A percentile compares a stretch with the other conserved stretches of the same genome.
These are phyloP conservation scores for Solioccasus polychromus DNA, from an alignment of 768 basidiomycete species.

Conservation along the genomic window DNA sequence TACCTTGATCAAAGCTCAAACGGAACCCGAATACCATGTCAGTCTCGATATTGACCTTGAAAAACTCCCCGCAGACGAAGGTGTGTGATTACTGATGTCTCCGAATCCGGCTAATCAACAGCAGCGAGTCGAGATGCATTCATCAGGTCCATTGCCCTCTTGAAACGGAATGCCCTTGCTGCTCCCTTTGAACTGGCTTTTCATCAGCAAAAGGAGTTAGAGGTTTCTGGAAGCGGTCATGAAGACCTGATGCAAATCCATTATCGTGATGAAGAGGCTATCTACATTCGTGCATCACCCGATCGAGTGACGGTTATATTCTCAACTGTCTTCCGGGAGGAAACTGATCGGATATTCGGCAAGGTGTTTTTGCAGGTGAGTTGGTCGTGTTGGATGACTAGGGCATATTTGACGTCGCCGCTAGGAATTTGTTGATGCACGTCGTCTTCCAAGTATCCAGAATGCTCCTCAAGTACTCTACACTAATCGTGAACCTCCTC, in stretches of 20 bases:
- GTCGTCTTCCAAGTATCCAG: constrained; percentile 87
- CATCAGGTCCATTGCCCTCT: constrained; percentile 74
- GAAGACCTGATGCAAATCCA: constrained; percentile 91
- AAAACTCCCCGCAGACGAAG: constrained; percentile 73
- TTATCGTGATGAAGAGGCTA: constrained; percentile 96
- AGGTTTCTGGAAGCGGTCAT: constrained; percentile 59
- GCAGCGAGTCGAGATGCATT: constrained; percentile 78
- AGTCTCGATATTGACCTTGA: constrained; percentile 87
- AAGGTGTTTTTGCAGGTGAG: constrained; percentile 95
- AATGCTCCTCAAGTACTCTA: constrained; percentile 97
- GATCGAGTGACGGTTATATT: constrained; percentile 99
- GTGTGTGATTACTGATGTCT: constrained; percentile 41
- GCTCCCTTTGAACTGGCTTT: constrained; percentile 94
- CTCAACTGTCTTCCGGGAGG: constrained; percentile 94
- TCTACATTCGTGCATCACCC: constrained; percentile 88
- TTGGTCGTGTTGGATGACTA: background rate
- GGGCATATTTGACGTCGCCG: constrained; percentile 3
- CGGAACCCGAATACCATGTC: constrained; percentile 88
- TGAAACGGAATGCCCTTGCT: constrained; percentile 92
- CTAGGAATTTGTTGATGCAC: constrained; percentile 99
- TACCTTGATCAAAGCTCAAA: constrained; percentile 55
- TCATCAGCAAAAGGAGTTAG: constrained; percentile 77
- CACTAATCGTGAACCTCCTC: constrained; percentile 89
- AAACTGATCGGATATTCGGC: constrained; percentile 95
- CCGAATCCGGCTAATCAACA: constrained; percentile 7